Base-by-base conservation (phyloP, 148 eudicot species). In the Beta vulgaris region DNA sequence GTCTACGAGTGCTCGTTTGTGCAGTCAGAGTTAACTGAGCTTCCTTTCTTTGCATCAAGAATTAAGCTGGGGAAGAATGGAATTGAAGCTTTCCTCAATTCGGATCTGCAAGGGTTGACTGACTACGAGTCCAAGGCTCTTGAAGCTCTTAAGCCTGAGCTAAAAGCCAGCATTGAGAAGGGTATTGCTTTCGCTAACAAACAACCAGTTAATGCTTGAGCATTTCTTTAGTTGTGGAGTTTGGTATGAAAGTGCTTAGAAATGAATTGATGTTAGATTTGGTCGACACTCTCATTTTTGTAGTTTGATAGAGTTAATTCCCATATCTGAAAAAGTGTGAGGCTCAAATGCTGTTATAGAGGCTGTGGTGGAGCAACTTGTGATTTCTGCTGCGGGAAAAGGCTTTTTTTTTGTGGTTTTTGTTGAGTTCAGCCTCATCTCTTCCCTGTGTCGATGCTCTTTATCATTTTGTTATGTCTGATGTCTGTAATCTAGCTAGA, bases 1-100 rank as follows among this genome's bases (percentile, higher is more conserved):
- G 97, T 93, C 13, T 93, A 93, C 7, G 98, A 93, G 76, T 93
- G 98, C 79, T 73, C 87, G 13, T 93, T 55, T 62, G 82, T 91
- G 28, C 84, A 93, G 81, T 91, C 93, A 21, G 94, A 91, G 8
- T 46, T 91, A 57, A 89, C 89, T 4, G 98, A 93, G 44, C 91
- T 93, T 68, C 98, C 98, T 0, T 93, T 91, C 78, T 93, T 91
- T 64, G 97, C 98, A 3, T 89, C 98, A 7, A 89, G 98, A 80
- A 74, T 93, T 37, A 93, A 91, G 87, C 84, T 91, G 12, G 96
- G 98, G 31, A 85, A 53, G 83, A 78, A 88, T 13, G 98, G 98
- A 26, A 84, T 93, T 43, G 96, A 91, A 84, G 87, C 88, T 18
- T 80, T 93, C 64, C 82, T 93, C 73, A 78, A 86, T 42, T 85